Conservation (phyloP, 192 early-diverging fungal genomes). For the Lobulomyces angularis region DNA sequence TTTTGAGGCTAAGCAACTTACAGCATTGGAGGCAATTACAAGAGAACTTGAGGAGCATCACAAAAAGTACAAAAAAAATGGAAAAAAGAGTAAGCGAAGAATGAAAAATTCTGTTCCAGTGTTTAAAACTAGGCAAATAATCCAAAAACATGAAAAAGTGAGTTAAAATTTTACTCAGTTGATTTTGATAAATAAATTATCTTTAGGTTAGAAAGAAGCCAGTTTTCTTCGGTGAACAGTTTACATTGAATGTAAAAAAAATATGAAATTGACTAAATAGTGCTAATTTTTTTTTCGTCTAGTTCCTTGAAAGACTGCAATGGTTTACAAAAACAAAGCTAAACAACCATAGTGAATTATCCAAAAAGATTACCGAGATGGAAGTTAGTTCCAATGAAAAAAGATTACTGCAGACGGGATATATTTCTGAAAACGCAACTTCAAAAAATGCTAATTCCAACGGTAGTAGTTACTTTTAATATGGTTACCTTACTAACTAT, state of each 20-base stretch:
- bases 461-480: constrained; percentile 3
- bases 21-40: neutral
- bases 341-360: constrained; percentile 14
- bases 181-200: neutral
- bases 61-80: neutral
- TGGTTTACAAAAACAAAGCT: constrained; percentile 33
- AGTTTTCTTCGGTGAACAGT: constrained; percentile 26
- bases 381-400: constrained; percentile 35
- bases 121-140: too few species aligned
- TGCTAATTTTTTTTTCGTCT: neutral
- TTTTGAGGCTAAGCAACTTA: too few species aligned
- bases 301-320: constrained; percentile 37
- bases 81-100: constrained; percentile 1
- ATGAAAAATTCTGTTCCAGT: constrained; percentile 4
- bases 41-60: constrained; percentile 1
- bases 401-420: constrained; percentile 6
- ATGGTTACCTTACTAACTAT: constrained; percentile 3
- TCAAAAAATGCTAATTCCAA: constrained; percentile 1
- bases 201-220: constrained; percentile 19
- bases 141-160: constrained; percentile 10
- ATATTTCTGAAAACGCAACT: constrained; percentile 18
- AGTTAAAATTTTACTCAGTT: constrained; percentile 5
- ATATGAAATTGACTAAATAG: neutral
- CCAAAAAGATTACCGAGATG: constrained; percentile 14
- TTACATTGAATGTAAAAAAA: constrained; percentile 27